Evolutionary conservation across 176 grass and related monocot species (phyloP), one percentile per base, ranked within the genome.

Genomic region (Eleusine indica): DNA sequence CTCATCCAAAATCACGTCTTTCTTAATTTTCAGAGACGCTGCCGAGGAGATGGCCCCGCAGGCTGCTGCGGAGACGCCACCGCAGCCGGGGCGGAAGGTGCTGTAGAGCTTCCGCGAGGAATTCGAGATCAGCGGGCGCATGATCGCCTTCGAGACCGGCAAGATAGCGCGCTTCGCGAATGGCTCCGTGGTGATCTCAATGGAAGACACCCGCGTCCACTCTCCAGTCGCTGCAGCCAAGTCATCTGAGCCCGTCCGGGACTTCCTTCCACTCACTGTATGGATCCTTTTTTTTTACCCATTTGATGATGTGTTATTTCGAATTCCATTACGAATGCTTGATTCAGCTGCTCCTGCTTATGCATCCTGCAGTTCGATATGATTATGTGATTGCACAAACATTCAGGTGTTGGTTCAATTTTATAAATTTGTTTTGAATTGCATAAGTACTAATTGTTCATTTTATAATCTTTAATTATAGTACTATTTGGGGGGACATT

Each of bases 221-320:
- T 80, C 93, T 5, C 89, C 96, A 21, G 89, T 96, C 54, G 91
- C 89, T 53, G 87, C 89, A 18, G 80, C 91, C 65, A 96, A 81
- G 74, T 88, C 91, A 43, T 80, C 75, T 4, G 96, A 99, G 38
- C 91, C 83, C 65, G 69, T 83, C 68, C 89, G 91, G 16, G 96
- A 99, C 73, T 99, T 99, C 79, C 91, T 99, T 57, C 91, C 91
- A 30, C 86, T 99, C 46, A 99, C 93, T 21, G 96, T 99, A 99
- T 42, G 57, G 25, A 48, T 35, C 54, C 22, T 49, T 13, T 22
- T 11, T 22, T 16, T 10, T 19, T 19, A 10, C 68, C 39, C 28
- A 17, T n/a, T 48, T 72, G 30, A 64, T 39, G 22, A 63, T 40
- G 44, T 22, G 77, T 54, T 46, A 56, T 54, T 60, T 35, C 63